Evolutionary conservation across 179 eudicot genomes (phyloP).

Genomic region (Monotropa hypopitys): DNA sequence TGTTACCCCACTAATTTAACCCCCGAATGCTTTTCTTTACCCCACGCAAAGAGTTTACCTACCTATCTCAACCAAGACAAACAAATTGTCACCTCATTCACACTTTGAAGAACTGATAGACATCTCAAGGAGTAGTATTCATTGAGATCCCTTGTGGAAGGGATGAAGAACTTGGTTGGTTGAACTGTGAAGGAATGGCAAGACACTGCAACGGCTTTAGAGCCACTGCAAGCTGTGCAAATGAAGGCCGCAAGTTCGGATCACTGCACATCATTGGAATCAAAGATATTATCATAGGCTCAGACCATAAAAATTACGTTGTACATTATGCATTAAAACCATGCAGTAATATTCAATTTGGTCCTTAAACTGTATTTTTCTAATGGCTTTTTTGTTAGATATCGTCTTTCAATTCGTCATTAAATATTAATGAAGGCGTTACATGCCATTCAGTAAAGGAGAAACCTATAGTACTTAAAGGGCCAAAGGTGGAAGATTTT

Average conservation of each 20-base stretch:
- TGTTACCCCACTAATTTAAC: neutral
- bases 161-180: conserved; percentile 36
- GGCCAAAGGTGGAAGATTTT: neutral
- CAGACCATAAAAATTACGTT: neutral
- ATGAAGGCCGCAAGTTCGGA: conserved; percentile 85
- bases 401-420: neutral
- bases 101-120: conserved; percentile 8
- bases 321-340: neutral
- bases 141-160: conserved; percentile 40
- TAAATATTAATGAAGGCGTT: neutral
- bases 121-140: conserved; percentile 45
- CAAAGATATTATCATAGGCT: neutral
- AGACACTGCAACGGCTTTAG: conserved; percentile 74
- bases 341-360: neutral
- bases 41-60: neutral
- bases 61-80: neutral
- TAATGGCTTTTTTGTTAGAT: neutral
- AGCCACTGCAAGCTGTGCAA: conserved; percentile 70
- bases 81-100: conserved; percentile 13
- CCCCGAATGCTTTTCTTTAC: neutral
- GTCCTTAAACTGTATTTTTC: neutral
- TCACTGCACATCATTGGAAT: conserved; percentile 38
- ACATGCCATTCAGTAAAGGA: neutral
- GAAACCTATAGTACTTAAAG: neutral
- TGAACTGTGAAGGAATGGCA: conserved; percentile 38